Evolutionary conservation across 164 flowering plant genomes (phyloP).

Genomic region (Pachysandra terminalis): DNA sequence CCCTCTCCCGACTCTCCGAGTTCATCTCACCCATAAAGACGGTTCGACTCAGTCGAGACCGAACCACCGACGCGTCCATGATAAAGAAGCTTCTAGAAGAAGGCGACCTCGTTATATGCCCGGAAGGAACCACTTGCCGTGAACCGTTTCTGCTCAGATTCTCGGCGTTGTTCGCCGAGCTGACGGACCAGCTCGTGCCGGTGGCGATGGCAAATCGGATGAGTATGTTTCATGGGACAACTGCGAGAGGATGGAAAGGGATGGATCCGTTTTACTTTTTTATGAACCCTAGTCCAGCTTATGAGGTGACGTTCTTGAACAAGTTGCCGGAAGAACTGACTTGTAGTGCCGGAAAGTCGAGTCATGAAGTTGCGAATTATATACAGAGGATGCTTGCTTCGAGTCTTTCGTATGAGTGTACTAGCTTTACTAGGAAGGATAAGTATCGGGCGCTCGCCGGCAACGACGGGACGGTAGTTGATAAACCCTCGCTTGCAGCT

Average conservation of each 20-base stretch:
- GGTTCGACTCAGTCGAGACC: slow-evolving; percentile 52
- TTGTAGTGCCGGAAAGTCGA: slow-evolving; percentile 42
- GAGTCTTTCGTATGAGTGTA: slow-evolving; percentile 58
- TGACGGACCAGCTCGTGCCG: slow-evolving; percentile 60
- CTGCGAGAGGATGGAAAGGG: slow-evolving; percentile 74
- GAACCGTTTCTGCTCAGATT: slow-evolving; percentile 67
- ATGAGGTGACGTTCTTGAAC: slow-evolving; percentile 61
- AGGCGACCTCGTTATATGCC: slow-evolving; percentile 70
- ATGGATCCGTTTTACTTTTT: slow-evolving; percentile 72
- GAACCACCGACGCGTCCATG: slow-evolving; percentile 55
- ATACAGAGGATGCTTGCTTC: slow-evolving; percentile 64
- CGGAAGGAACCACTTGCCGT: slow-evolving; percentile 71
- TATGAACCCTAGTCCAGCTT: slow-evolving; percentile 73
- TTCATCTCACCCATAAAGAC: slow-evolving; percentile 72
- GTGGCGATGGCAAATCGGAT: slow-evolving; percentile 57
- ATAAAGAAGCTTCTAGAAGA: slow-evolving; percentile 50
- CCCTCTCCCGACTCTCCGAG: slow-evolving; percentile 57
- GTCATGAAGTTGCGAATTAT: slow-evolving; percentile 73
- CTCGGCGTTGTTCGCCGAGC: slow-evolving; percentile 57
- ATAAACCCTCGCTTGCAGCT: slow-evolving; percentile 17
- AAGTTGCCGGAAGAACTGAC: slow-evolving; percentile 51
- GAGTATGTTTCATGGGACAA: slow-evolving; percentile 75
- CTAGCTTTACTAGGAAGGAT: slow-evolving; percentile 67
- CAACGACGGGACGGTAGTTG: slow-evolving; percentile 51
- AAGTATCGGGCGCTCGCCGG: slow-evolving; percentile 67